These are phyloP conservation scores for Funneliformis caledonium DNA, from an alignment of 371 early-diverging fungal species.

Conservation along the genomic window DNA sequence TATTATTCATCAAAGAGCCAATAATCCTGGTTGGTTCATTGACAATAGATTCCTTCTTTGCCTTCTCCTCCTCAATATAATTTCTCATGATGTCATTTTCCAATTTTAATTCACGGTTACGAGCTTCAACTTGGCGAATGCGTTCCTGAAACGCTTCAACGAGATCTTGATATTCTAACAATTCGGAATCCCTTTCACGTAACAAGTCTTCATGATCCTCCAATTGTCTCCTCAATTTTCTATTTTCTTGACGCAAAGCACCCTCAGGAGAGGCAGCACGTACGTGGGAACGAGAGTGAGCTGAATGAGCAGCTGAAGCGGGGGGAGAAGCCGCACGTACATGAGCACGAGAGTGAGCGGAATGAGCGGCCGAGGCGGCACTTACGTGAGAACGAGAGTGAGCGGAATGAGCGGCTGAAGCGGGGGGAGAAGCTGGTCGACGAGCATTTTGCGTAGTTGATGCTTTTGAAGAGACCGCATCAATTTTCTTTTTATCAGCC, in stretches of 20 bases:
- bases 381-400: constrained; percentile 16
- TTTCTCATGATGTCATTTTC: constrained; percentile 7
- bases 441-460: neutral
- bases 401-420: neutral
- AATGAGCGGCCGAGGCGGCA: neutral
- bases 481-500: constrained; percentile 3
- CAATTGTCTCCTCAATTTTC: constrained; percentile 1
- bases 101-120: constrained; percentile 5
- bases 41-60: neutral
- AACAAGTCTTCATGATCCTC: neutral
- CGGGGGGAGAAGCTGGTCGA: neutral
- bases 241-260: neutral
- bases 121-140: constrained; percentile 13
- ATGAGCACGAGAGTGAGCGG: neutral
- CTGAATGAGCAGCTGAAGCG: neutral
- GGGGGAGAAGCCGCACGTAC: neutral
- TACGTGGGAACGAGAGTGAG: constrained; percentile 22
- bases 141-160: constrained; percentile 16
- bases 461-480: neutral
- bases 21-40: neutral
- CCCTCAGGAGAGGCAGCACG: neutral
- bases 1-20: neutral
- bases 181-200: neutral
- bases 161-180: constrained; percentile 6
- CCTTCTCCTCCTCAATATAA: neutral